These are phyloP conservation scores for Pseudogymnoascus sp. DNA, from an alignment of 2,329 filamentous ascomycete species.

Conservation along the genomic window DNA sequence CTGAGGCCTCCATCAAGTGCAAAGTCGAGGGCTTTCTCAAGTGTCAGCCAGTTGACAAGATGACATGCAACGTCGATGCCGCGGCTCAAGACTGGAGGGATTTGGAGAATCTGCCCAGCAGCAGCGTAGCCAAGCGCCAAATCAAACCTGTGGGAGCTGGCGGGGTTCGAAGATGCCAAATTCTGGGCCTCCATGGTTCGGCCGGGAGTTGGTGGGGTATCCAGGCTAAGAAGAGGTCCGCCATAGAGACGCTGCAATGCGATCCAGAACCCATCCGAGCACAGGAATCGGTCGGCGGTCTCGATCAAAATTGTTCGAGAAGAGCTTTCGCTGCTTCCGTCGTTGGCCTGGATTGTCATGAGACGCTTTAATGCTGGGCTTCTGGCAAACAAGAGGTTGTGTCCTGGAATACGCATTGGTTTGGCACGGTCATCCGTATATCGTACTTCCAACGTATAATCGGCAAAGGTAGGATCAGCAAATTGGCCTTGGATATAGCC, in stretches of 20 bases:
- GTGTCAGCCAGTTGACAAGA: conserved; percentile 52
- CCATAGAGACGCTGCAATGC: conserved; percentile 51
- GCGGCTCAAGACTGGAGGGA: conserved; percentile 45
- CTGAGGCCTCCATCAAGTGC: conserved; percentile 40
- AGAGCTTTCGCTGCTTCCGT: conserved; percentile 24
- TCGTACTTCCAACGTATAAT: conserved; percentile 40
- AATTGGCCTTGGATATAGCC: conserved; percentile 34
- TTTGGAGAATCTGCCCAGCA: conserved; percentile 49
- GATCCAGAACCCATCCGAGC: conserved; percentile 47
- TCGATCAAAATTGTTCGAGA: conserved; percentile 38
- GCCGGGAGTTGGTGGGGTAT: conserved; percentile 25
- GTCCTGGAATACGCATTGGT: conserved; percentile 41
- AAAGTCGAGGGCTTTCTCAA: conserved; percentile 54
- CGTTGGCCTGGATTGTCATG: conserved; percentile 21
- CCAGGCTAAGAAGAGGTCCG: conserved; percentile 37
- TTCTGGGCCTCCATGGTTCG: conserved; percentile 9
- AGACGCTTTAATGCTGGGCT: conserved; percentile 36
- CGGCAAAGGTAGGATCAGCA: conserved; percentile 33
- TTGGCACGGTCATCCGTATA: conserved; percentile 33
- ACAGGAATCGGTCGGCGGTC: conserved; percentile 43
- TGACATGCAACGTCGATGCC: conserved; percentile 52
- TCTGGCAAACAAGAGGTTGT: conserved; percentile 47
- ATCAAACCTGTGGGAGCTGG: conserved; percentile 32
- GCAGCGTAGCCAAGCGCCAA: conserved; percentile 58
- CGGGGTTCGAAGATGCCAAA: conserved; percentile 20